Conservation (phyloP, 176 grass and related monocot genomes). For the Cocos nucifera region DNA sequence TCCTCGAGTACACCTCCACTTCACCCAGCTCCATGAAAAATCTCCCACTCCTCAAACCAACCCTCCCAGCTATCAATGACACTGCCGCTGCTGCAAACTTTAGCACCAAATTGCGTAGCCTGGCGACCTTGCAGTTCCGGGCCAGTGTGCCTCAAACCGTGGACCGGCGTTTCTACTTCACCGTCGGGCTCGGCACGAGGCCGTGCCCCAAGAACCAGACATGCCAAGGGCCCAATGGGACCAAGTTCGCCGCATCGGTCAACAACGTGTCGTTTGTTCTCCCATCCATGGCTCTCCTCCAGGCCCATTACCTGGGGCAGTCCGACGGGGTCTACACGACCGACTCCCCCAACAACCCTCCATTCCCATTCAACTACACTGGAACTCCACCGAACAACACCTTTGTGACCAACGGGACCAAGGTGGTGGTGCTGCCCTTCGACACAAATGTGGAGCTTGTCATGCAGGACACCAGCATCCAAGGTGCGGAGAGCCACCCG, state of each 20-base stretch:
- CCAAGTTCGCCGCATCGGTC: conserved; percentile 57
- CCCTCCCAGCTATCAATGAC: conserved; percentile 54
- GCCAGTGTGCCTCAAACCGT: conserved; percentile 25
- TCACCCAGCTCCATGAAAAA: no score
- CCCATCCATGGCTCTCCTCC: conserved; percentile 35
- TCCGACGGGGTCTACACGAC: conserved; percentile 44
- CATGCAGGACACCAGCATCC: no score
- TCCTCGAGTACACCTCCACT: conserved; percentile 38
- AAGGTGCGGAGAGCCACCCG: no score
- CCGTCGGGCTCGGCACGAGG: conserved; percentile 57
- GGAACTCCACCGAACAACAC: conserved; percentile 43
- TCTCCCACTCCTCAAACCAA: conserved; percentile 9
- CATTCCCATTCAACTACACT: conserved; percentile 66
- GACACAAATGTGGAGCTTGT: no score
- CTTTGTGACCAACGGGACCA: conserved; percentile 35
- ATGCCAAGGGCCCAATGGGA: conserved; percentile 68
- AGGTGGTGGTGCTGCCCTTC: conserved; percentile 29
- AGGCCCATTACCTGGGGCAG: conserved; percentile 43
- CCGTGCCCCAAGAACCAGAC: conserved; percentile 55
- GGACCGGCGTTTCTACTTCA: conserved; percentile 52
- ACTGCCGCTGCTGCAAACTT: conserved; percentile 34
- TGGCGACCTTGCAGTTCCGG: conserved; percentile 23
- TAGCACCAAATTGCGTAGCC: conserved; percentile 39
- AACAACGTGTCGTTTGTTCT: conserved; percentile 62
- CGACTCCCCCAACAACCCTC: conserved; percentile 40